These are phyloP conservation scores for Talaromyces wortmannii DNA, from an alignment of 495 filamentous ascomycete species.

Conservation along the genomic window DNA sequence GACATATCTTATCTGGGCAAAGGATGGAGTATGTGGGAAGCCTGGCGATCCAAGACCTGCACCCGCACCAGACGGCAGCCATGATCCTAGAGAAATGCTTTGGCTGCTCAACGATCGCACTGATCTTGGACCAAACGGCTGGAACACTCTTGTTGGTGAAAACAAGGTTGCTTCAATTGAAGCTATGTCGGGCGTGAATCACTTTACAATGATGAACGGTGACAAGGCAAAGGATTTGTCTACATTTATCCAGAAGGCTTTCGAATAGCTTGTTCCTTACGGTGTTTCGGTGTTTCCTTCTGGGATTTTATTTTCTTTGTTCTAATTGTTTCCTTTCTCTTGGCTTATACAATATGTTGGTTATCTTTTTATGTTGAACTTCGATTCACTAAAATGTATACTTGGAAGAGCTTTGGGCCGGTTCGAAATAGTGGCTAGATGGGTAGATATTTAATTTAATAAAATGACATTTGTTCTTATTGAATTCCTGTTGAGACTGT, in stretches of 20 bases:
- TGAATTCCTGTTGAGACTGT: no score
- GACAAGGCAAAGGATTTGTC: not conserved
- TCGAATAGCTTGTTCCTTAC: not conserved
- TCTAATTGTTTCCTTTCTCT: not conserved
- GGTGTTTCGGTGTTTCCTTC: not conserved
- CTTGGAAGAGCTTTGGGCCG: not conserved
- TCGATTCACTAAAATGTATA: not conserved
- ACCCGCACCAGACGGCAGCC: slow-evolving; percentile 55
- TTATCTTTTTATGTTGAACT: not conserved
- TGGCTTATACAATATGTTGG: not conserved
- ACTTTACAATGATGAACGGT: slow-evolving; percentile 8
- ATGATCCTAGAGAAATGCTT: slow-evolving; percentile 50
- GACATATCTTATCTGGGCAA: slow-evolving; percentile 69
- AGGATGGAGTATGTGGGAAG: slow-evolving; percentile 70
- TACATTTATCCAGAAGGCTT: slow-evolving; percentile 2
- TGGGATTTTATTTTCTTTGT: not conserved
- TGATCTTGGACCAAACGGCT: slow-evolving; percentile 72
- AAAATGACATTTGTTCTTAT: not conserved
- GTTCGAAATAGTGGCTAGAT: not conserved
- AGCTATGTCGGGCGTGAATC: not conserved
- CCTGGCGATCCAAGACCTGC: slow-evolving; percentile 63
- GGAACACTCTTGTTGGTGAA: slow-evolving; percentile 66
- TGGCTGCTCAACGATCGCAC: slow-evolving; percentile 75
- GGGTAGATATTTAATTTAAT: not conserved
- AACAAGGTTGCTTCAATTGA: slow-evolving; percentile 44